Evolutionary conservation across 2,329 filamentous ascomycete genomes (phyloP), one percentile per base, ranked within the genome.

Genomic region (Aschersonia sp.): DNA sequence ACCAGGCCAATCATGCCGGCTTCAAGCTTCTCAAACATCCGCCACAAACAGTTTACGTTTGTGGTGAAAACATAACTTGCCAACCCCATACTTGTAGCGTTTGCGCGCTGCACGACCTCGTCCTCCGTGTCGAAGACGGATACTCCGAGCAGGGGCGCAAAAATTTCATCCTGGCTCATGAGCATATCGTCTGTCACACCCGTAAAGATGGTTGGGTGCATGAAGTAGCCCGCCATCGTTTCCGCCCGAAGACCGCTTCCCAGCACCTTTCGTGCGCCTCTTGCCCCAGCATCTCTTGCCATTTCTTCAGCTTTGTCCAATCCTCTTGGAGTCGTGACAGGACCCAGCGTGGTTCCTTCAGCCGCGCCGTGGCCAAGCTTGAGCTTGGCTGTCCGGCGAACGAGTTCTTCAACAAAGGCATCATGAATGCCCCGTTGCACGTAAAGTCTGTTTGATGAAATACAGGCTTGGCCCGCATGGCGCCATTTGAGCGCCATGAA

Each of bases 381-480:
- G 10, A 85, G 68, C 49, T 68, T 64, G 12, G 67, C 63, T 1
- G 74, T 76, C 51, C 68, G 68, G 40, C 72, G 68, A 1, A 72
- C 67, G 5, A 83, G 65, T 44, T 75, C 65, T 1, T 72, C 63
- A 5, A 79, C 67, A 54, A 84, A 82, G 37, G 68, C 67, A 39
- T 81, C 75, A 59, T 81, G 79, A 7, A 86, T 71, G 10, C 70
- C 73, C 4, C 67, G 66, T 53, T 81, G 78, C 3, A 81, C 67
- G 55, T 77, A 80, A 47, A 81, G 67, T 2, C 78, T 65, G 60
- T 81, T 81, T 14, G 76, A 72, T 40, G 73, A 76, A 33, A 86
- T 80, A 57, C 83, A 87, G 0, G 82, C 85, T 63, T 87, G 83
- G 29, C 83, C 83, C 1, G 79, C 83, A 52, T 75, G 78, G 45